Evolutionary conservation across 495 filamentous ascomycete species (phyloP).

Genomic region (Penicillium soppii): DNA sequence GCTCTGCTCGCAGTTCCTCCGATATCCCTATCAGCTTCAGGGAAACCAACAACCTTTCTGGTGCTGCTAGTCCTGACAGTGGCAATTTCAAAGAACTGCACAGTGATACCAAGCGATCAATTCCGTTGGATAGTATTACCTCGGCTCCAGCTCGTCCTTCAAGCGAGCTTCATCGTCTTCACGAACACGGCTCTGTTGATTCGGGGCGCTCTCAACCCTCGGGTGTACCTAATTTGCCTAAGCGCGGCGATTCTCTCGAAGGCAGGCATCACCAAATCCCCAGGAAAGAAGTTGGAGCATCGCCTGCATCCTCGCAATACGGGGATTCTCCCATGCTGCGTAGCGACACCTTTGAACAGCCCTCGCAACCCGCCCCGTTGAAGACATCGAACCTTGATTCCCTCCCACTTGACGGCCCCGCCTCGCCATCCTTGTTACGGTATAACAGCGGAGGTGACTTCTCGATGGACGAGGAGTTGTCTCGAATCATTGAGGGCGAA

Average conservation of each 20-base stretch:
- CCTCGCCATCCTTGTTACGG: constrained; percentile 68
- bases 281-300: constrained; percentile 35
- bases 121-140: constrained; percentile 24
- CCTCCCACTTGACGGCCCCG: constrained; percentile 33
- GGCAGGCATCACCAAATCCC: constrained; percentile 33
- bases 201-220: constrained; percentile 33
- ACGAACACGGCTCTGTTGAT: constrained; percentile 40
- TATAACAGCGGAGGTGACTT: constrained; percentile 76
- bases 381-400: constrained; percentile 45
- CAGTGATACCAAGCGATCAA: constrained; percentile 5
- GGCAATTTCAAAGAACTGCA: constrained; percentile 21
- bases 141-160: constrained; percentile 36
- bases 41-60: constrained; percentile 34
- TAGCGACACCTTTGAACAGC: constrained; percentile 45
- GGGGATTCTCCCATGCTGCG: constrained; percentile 56
- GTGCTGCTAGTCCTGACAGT: constrained; percentile 34
- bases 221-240: constrained; percentile 41
- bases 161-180: constrained; percentile 37
- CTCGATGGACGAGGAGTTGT: constrained; percentile 88
- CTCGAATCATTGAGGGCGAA: constrained; percentile 73
- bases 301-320: constrained; percentile 24
- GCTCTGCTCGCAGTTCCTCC: constrained; percentile 64
- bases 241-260: constrained; percentile 59
- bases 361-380: constrained; percentile 44
- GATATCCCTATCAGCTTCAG: constrained; percentile 37